Percentiles rank a stretch among this genome's conserved stretches.
These are phyloP conservation scores for Geotrichum histeridarum DNA, from an alignment of 1,139 yeast genomes.

Conservation along the genomic window DNA sequence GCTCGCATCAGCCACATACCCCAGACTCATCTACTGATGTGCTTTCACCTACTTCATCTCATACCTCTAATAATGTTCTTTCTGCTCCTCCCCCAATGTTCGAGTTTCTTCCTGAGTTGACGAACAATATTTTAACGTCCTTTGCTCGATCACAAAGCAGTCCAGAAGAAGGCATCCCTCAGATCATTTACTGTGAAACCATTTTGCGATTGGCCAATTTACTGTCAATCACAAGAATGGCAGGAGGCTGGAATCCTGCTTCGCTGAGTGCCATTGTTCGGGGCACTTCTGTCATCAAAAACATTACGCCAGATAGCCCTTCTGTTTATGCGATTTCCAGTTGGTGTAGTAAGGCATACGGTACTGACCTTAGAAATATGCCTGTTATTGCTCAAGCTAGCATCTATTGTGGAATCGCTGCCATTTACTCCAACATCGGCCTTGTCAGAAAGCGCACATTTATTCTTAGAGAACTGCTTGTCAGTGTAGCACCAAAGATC, in stretches of 20 bases:
- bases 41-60: slow-evolving; percentile 25
- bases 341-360: slow-evolving; percentile 42
- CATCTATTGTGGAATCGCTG: slow-evolving; percentile 62
- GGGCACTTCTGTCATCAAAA: slow-evolving; percentile 29
- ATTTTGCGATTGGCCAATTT: slow-evolving; percentile 59
- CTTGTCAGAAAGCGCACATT: slow-evolving; percentile 66
- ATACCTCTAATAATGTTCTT: slow-evolving; percentile 21
- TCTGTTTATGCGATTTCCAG: slow-evolving; percentile 30
- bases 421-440: slow-evolving; percentile 58
- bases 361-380: slow-evolving; percentile 48
- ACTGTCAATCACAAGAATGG: slow-evolving; percentile 51
- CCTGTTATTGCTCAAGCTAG: slow-evolving; percentile 36
- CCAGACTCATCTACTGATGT: slow-evolving; percentile 3
- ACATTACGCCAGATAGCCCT: slow-evolving; percentile 28
- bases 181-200: slow-evolving; percentile 69
- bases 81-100: slow-evolving; percentile 34
- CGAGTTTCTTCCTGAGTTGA: slow-evolving; percentile 50
- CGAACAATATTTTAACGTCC: slow-evolving; percentile 49
- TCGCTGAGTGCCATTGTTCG: slow-evolving; percentile 44
- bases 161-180: slow-evolving; percentile 76
- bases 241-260: slow-evolving; percentile 46
- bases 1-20: background rate
- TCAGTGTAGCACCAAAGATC: slow-evolving; percentile 48
- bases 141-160: slow-evolving; percentile 58
- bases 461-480: slow-evolving; percentile 56